These are phyloP conservation scores for Zalaria obscura DNA, from an alignment of 2,329 filamentous ascomycete genomes.

Conservation along the genomic window DNA sequence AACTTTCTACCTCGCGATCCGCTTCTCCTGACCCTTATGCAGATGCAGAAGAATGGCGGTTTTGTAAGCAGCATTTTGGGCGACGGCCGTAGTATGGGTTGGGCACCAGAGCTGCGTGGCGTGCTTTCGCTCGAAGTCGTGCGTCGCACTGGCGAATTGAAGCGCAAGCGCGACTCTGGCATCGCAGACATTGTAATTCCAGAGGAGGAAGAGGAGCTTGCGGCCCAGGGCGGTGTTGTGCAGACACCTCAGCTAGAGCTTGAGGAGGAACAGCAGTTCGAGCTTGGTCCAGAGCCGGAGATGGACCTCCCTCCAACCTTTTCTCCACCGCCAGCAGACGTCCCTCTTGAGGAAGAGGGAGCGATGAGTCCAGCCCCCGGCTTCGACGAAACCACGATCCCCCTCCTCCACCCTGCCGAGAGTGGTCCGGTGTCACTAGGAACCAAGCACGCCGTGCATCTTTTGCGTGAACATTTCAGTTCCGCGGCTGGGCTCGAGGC, in stretches of 20 bases:
- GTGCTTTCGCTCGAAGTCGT: constrained; percentile 79
- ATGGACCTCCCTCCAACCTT: constrained; percentile 8
- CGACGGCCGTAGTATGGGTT: constrained; percentile 61
- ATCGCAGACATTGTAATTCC: constrained; percentile 60
- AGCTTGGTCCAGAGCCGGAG: constrained; percentile 10
- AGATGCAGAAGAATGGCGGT: constrained; percentile 79
- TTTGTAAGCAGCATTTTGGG: constrained; percentile 82
- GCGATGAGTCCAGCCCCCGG: constrained; percentile 31
- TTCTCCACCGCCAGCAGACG: constrained; percentile 16
- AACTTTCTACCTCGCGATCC: constrained; percentile 80
- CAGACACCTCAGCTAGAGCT: constrained; percentile 14
- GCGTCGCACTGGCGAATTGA: constrained; percentile 63
- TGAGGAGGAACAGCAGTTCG: constrained; percentile 16
- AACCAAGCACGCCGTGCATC: constrained; percentile 90
- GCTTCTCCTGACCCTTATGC: constrained; percentile 72
- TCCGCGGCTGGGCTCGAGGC: constrained; percentile 40
- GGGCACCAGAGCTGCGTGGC: constrained; percentile 87
- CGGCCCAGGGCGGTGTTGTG: constrained; percentile 24
- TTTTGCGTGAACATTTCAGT: constrained; percentile 71
- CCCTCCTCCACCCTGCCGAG: constrained; percentile 66
- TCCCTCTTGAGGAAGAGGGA: constrained; percentile 21
- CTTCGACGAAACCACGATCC: constrained; percentile 67
- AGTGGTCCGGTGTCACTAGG: constrained; percentile 77
- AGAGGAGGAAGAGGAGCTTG: constrained; percentile 41
- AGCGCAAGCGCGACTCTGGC: constrained; percentile 85